phyloP scores from a whole-genome alignment of 768 basidiomycete species.

The Kwoniella botswanensis region DNA sequence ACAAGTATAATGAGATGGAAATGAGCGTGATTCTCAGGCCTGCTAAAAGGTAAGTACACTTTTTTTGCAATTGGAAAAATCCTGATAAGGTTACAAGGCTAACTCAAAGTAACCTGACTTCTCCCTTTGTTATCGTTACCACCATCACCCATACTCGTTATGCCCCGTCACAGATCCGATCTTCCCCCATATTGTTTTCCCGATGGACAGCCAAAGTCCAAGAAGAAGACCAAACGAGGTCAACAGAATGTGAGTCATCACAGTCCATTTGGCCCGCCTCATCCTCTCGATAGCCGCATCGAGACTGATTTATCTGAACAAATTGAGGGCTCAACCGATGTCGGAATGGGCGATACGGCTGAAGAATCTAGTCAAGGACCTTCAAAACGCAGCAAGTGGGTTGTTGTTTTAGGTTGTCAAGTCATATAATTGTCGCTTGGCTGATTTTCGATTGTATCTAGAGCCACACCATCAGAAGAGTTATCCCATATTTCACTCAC shows the following conservation, averaged over 20 bases:
- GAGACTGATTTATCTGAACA: constrained; percentile 12
- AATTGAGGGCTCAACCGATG: constrained; percentile 26
- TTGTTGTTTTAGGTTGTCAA: neutral
- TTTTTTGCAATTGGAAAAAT: too few species aligned
- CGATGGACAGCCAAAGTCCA: constrained; percentile 51
- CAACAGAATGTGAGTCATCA: constrained; percentile 39
- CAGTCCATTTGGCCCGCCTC: neutral
- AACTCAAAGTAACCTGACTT: neutral
- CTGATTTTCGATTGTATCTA: neutral
- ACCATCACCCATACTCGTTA: neutral
- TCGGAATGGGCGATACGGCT: constrained; percentile 40
- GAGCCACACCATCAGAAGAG: constrained; percentile 36
- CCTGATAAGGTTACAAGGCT: too few species aligned
- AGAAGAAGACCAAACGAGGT: constrained; percentile 50
- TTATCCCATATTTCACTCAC: constrained; percentile 19
- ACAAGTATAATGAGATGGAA: constrained; percentile 83
- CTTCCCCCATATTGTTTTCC: constrained; percentile 52
- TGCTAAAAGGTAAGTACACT: constrained; percentile 74
- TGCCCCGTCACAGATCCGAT: constrained; percentile 31
- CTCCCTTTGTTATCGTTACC: neutral
- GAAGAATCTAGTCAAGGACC: constrained; percentile 44
- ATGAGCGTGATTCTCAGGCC: constrained; percentile 96
- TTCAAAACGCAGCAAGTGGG: constrained; percentile 49
- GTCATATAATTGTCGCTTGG: neutral
- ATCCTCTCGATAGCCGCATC: too few species aligned